Evolutionary conservation across 176 grass and related monocot species (phyloP), one percentile per base, ranked within the genome.

Genomic region (Zoysia pacifica): DNA sequence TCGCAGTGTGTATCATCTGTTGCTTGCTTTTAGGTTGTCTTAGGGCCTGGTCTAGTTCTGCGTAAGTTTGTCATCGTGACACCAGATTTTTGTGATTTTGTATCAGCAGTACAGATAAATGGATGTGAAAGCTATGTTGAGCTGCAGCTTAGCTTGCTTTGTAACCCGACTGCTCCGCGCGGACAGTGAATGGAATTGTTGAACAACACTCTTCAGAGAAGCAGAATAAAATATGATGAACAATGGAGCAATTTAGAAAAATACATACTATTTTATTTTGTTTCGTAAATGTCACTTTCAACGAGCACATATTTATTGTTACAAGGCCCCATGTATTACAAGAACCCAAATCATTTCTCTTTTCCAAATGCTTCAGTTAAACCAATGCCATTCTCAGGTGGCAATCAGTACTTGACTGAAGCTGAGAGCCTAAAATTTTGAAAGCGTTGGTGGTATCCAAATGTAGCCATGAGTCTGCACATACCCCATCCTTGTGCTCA

Each of bases 401-500:
- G 5, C 7, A 52, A 75, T 48, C 56, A 3, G 37, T 12, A 36
- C 63, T 2, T 64, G 46, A 19, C 41, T 28, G 15, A 14, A 44
- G 39, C 69, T 8, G 19, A 58, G 55, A 19, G 16, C 59, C 59
- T 87, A 88, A 83, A 88, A 2, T 45, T 54, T 70, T 84, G 74
- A 75, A 44, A 99, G 90, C 47, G 96, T 93, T 38, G 96, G 92
- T 5, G 96, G 88, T 59, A 84, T 83, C 96, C 96, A 99, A 67
- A 93, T 61, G 80, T 99, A 99, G 37, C 96, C 92, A 74, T 91
- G 86, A 18, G 92, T 99, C 81, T 93, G 92, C 71, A 93, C 65
- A 79, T 95, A 99, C 7, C 96, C 96, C 11, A 83, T 78, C 78
- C 72, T 91, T 70, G 66, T 70, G 77, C 85, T 91, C 79, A 99